Evolutionary conservation across 108 stramenopile species (phyloP), one percentile per base, ranked within the genome.

Genomic region (Asterionellopsis glacialis): DNA sequence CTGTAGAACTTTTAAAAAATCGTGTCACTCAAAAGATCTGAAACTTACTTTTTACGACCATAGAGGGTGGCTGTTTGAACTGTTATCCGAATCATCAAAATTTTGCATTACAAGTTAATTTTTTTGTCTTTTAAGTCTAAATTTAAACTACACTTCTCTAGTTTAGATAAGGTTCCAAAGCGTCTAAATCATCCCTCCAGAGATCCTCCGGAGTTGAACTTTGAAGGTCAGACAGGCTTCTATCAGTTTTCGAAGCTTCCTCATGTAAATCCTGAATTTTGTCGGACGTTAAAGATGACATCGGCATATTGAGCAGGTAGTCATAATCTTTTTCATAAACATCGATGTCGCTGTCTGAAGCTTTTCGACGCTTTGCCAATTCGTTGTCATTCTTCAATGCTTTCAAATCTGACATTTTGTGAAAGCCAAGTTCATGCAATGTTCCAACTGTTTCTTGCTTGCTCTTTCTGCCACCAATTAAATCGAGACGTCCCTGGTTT

Each of bases 131-230:
- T n/a, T n/a, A n/a, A n/a, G n/a, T n/a, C n/a, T n/a, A n/a, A n/a
- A n/a, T n/a, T n/a, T n/a, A n/a, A n/a, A n/a, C n/a, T n/a, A n/a
- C n/a, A n/a, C n/a, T n/a, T n/a, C n/a, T n/a, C n/a, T n/a, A n/a
- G 21, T 48, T 9, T 21, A 85, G 64, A 63, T 82, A 68, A 45
- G 55, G 55, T 48, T 89, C 89, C 10, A 96, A 79, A 43, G 68
- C 83, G 41, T 93, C 84, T 53, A 96, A 64, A 65, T 96, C 95
- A 11, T 48, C 49, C 45, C 73, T 73, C 95, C 95, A 96, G 53
- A 94, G 52, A 26, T 96, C 87, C 48, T 79, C 74, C 16, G 90
- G 75, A 16, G 74, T 53, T 40, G 54, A 68, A 19, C 56, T 57
- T 28, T 55, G 61, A 26, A 94, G 69, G 27, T 55, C 62, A 42